phyloP scores from a whole-genome alignment of 305 asterid species.

The Salvia sclarea region DNA sequence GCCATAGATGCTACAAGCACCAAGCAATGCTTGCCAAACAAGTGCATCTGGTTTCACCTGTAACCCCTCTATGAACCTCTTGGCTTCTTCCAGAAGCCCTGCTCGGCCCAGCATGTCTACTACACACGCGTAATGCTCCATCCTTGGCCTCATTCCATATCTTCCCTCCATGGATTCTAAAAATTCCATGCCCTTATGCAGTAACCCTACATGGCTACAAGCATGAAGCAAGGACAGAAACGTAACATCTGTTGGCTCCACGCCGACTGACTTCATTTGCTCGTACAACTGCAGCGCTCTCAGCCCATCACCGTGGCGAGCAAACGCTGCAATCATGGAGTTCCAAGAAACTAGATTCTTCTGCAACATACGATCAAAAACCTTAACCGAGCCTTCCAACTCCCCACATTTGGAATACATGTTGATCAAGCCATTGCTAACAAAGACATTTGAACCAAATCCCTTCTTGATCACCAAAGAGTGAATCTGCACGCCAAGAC shows the following conservation, averaged over 20 bases:
- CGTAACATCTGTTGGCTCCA: constrained; percentile 75
- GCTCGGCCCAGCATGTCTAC: constrained; percentile 93
- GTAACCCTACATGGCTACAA: constrained; percentile 76
- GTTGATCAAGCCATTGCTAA: constrained; percentile 74
- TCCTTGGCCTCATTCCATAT: constrained; percentile 58
- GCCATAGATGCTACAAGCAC: constrained; percentile 63
- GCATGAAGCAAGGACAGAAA: constrained; percentile 87
- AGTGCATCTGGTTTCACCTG: constrained; percentile 55
- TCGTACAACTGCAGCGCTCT: constrained; percentile 58
- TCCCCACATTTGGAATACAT: constrained; percentile 84
- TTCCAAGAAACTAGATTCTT: constrained; percentile 89
- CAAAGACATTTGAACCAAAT: constrained; percentile 48
- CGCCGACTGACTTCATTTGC: constrained; percentile 53
- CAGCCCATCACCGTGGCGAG: constrained; percentile 74
- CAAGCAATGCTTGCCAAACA: constrained; percentile 87
- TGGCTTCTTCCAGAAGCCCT: constrained; percentile 72
- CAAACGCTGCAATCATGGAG: constrained; percentile 88
- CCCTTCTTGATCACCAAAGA: constrained; percentile 64
- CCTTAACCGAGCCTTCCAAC: constrained; percentile 54
- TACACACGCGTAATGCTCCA: constrained; percentile 80
- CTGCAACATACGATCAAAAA: constrained; percentile 46
- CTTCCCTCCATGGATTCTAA: constrained; percentile 59
- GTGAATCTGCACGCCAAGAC: constrained; percentile 77
- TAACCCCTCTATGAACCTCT: constrained; percentile 53
- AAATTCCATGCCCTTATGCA: constrained; percentile 70